phyloP scores from a whole-genome alignment of 106 monocot genomes.

The Dendrobium officinale region DNA sequence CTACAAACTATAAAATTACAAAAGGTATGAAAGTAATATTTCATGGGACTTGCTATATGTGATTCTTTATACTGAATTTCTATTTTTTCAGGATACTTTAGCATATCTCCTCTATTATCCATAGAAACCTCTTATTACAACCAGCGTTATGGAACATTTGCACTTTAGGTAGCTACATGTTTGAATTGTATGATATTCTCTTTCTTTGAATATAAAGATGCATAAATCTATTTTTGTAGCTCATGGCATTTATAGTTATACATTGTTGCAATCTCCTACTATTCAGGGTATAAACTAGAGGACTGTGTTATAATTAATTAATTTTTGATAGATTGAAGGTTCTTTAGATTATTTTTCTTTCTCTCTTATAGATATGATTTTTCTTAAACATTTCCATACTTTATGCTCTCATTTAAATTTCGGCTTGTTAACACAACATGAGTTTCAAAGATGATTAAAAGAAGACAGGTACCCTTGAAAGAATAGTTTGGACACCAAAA shows the following conservation, averaged over 20 bases:
- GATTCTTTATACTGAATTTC: not conserved
- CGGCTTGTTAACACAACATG: not conserved
- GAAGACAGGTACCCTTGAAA: slow-evolving; percentile 96
- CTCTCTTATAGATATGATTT: slow-evolving; percentile 79
- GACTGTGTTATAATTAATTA: slow-evolving; percentile 99
- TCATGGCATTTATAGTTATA: slow-evolving; percentile 2
- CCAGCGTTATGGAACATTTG: slow-evolving; percentile 98
- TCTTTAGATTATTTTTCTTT: slow-evolving; percentile 92
- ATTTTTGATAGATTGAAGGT: slow-evolving; percentile 95
- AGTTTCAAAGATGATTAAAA: slow-evolving; percentile 85
- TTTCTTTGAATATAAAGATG: not conserved
- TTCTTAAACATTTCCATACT: not conserved
- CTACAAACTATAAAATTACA: no score
- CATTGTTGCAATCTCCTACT: slow-evolving; percentile 96
- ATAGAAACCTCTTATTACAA: slow-evolving; percentile 96
- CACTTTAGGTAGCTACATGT: slow-evolving; percentile 96
- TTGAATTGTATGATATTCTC: slow-evolving; percentile 68
- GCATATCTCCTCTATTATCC: slow-evolving; percentile 99
- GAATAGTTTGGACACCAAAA: slow-evolving; percentile 95
- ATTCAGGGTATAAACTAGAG: slow-evolving; percentile 99
- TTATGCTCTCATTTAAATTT: not conserved
- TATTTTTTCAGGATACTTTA: slow-evolving; percentile 64
- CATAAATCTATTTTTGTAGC: not conserved
- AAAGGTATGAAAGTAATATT: no score
- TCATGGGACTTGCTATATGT: not conserved